phyloP scores from a whole-genome alignment of 306 rosid species.

The Gynostemma pentaphyllum region DNA sequence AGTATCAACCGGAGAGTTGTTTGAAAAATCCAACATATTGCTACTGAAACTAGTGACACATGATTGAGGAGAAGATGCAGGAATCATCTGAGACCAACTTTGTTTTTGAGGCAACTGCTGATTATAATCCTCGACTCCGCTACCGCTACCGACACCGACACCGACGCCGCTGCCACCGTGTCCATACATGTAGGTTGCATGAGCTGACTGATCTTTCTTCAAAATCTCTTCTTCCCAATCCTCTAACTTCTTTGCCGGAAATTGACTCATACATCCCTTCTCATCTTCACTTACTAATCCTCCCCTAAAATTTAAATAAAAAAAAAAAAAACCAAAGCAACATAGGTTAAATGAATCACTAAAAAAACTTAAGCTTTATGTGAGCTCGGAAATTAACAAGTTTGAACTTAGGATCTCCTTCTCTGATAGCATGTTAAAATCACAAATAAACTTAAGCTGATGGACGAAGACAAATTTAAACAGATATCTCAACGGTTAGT shows the following conservation, averaged over 20 bases:
- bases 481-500: too few species aligned
- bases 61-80: slow-evolving; percentile 47
- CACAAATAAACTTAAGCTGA: too few species aligned
- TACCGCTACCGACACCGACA: background rate
- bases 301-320: slow-evolving; percentile 33
- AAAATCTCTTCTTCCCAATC: slow-evolving; percentile 56
- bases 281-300: slow-evolving; percentile 60
- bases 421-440: too few species aligned
- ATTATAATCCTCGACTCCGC: slow-evolving; percentile 12
- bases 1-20: slow-evolving; percentile 21
- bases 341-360: background rate
- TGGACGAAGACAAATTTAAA: too few species aligned
- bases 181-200: slow-evolving; percentile 39
- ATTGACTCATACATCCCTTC: slow-evolving; percentile 27
- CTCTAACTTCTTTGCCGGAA: slow-evolving; percentile 49
- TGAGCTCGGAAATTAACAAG: too few species aligned
- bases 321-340: background rate
- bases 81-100: slow-evolving; percentile 41
- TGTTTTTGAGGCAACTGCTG: slow-evolving; percentile 10
- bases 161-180: slow-evolving; percentile 9
- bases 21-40: slow-evolving; percentile 81
- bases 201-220: slow-evolving; percentile 35
- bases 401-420: too few species aligned
- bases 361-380: background rate
- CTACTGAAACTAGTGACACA: slow-evolving; percentile 66